These are phyloP conservation scores for Candida taoyuanica DNA, from an alignment of 805 yeast species.

Conservation along the genomic window DNA sequence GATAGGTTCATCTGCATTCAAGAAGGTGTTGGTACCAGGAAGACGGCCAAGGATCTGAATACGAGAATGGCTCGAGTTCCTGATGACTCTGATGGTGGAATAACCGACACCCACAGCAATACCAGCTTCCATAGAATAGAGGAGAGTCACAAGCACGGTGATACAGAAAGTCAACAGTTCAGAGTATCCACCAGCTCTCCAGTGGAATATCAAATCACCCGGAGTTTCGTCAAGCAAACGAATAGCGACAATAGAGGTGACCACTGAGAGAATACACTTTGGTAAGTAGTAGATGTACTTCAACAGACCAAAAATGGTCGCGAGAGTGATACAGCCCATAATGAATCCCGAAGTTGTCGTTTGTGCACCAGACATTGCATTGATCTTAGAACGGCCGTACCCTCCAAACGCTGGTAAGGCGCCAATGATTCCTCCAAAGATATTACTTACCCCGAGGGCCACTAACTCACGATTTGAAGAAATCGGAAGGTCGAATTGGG, in stretches of 20 bases:
- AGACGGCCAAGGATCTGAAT: slow-evolving; percentile 77
- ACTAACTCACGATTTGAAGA: slow-evolving; percentile 88
- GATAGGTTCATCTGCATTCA: slow-evolving; percentile 64
- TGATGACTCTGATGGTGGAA: slow-evolving; percentile 73
- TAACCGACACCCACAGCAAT: slow-evolving; percentile 82
- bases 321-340: slow-evolving; percentile 70
- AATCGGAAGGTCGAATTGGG: slow-evolving; percentile 63
- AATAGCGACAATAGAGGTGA: slow-evolving; percentile 74
- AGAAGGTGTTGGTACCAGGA: slow-evolving; percentile 55
- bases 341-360: slow-evolving; percentile 81
- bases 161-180: slow-evolving; percentile 66
- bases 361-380: slow-evolving; percentile 81
- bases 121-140: slow-evolving; percentile 83
- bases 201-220: slow-evolving; percentile 66
- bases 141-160: slow-evolving; percentile 60
- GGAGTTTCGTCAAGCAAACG: slow-evolving; percentile 83
- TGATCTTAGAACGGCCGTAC: slow-evolving; percentile 87
- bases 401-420: slow-evolving; percentile 94
- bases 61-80: slow-evolving; percentile 74
- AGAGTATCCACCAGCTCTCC: slow-evolving; percentile 66
- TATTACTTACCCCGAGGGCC: slow-evolving; percentile 76
- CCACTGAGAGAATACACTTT: slow-evolving; percentile 70
- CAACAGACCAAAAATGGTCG: slow-evolving; percentile 58
- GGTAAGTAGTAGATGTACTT: slow-evolving; percentile 71
- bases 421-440: slow-evolving; percentile 46